These are phyloP conservation scores for Eucalyptus melliodora DNA, from an alignment of 345 rosid species.

Conservation along the genomic window DNA sequence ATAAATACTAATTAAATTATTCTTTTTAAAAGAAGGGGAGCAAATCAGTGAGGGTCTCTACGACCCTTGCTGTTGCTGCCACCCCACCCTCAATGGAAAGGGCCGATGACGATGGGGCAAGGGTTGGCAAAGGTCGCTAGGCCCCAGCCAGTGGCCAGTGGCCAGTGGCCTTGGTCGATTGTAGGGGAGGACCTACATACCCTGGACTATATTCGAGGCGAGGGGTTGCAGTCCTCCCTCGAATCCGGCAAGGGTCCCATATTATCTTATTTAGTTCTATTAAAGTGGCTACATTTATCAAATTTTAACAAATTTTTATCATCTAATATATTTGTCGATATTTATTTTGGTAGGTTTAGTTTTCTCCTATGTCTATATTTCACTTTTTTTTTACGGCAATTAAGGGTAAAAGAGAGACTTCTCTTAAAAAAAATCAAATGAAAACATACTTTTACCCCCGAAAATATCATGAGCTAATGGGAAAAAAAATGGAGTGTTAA, in stretches of 20 bases:
- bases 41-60: too few relatives aligned
- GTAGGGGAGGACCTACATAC: too few relatives aligned
- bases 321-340: neutral
- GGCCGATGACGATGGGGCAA: rapidly evolving
- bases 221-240: too few relatives aligned
- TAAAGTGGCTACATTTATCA: neutral
- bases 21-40: too few relatives aligned
- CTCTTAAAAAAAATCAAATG: neutral
- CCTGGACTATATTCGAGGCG: rapidly evolving
- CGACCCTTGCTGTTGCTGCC: rapidly evolving
- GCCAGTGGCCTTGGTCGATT: rapidly evolving
- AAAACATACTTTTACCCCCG: neutral
- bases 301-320: neutral
- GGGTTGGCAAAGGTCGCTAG: neutral
- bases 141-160: rapidly evolving
- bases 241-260: too few relatives aligned
- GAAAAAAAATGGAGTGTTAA: neutral
- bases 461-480: neutral
- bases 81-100: too few relatives aligned
- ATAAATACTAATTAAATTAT: too few relatives aligned
- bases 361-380: neutral
- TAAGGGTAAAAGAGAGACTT: neutral
- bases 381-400: neutral
- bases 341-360: neutral
- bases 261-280: neutral